These are phyloP conservation scores for Trichoderma sp. DNA, from an alignment of 2,329 filamentous ascomycete species.

Conservation along the genomic window DNA sequence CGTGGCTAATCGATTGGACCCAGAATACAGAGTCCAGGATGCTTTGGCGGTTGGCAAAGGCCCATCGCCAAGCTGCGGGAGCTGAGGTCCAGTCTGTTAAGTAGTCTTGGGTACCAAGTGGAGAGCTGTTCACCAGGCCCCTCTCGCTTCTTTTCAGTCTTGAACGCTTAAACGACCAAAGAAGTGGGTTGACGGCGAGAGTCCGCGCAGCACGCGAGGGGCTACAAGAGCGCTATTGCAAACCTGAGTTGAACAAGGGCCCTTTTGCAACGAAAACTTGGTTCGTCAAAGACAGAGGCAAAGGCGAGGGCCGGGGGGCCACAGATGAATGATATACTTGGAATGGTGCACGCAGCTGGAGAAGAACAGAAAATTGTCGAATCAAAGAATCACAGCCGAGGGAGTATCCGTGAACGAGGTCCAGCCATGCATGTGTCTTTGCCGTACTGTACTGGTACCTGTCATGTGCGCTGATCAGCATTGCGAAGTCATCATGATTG, in stretches of 20 bases:
- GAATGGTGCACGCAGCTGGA: neutral
- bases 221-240: constrained; percentile 8
- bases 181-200: constrained; percentile 6
- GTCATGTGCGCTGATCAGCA: constrained; percentile 11
- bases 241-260: neutral
- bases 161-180: constrained; percentile 12
- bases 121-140: neutral
- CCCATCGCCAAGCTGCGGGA: constrained; percentile 15
- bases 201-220: neutral
- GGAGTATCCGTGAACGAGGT: neutral
- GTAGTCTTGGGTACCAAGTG: constrained; percentile 5
- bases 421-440: neutral
- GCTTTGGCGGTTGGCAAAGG: constrained; percentile 11
- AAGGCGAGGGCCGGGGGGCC: neutral
- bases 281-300: neutral
- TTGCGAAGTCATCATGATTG: neutral
- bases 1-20: constrained; percentile 18
- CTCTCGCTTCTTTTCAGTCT: constrained; percentile 8
- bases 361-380: neutral
- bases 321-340: constrained; percentile 2
- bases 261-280: neutral
- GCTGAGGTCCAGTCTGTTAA: neutral
- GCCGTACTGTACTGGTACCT: constrained; percentile 3
- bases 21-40: constrained; percentile 10
- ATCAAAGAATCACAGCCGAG: constrained; percentile 18